These are phyloP conservation scores for Corinectria fuckeliana DNA, from an alignment of 2,329 filamentous ascomycete species.

Conservation along the genomic window DNA sequence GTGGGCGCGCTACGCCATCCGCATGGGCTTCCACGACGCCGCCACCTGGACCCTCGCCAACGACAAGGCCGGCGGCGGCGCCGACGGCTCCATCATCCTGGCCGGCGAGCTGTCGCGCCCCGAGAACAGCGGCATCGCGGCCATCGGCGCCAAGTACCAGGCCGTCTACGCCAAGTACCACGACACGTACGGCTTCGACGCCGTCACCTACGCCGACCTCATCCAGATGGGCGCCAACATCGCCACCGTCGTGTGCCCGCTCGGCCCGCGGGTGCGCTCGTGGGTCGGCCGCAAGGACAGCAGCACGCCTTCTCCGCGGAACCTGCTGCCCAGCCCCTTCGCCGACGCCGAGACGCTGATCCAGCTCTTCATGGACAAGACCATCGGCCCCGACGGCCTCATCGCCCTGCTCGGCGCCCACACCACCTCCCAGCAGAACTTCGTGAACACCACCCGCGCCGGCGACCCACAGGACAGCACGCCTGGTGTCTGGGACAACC, in stretches of 20 bases:
- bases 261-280: slow-evolving; percentile 55
- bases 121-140: slow-evolving; percentile 56
- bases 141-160: slow-evolving; percentile 49
- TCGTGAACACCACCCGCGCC: slow-evolving; percentile 48
- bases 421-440: slow-evolving; percentile 56
- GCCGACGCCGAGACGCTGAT: slow-evolving; percentile 57
- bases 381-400: slow-evolving; percentile 56
- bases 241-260: slow-evolving; percentile 54
- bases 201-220: slow-evolving; percentile 60
- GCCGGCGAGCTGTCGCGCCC: slow-evolving; percentile 44
- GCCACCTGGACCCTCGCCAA: slow-evolving; percentile 50
- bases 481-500: slow-evolving; percentile 59
- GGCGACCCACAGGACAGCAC: slow-evolving; percentile 59
- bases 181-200: slow-evolving; percentile 38
- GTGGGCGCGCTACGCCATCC: slow-evolving; percentile 52
- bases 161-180: slow-evolving; percentile 50
- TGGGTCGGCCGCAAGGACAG: slow-evolving; percentile 59
- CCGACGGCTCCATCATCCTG: slow-evolving; percentile 54
- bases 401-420: slow-evolving; percentile 63
- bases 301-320: slow-evolving; percentile 45
- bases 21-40: slow-evolving; percentile 57
- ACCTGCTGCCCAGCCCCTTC: slow-evolving; percentile 51
- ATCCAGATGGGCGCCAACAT: slow-evolving; percentile 60
- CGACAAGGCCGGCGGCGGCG: slow-evolving; percentile 47
- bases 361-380: slow-evolving; percentile 58